Evolutionary conservation across 163 green algal genomes (phyloP).

Genomic region (Scenedesmus sp.): DNA sequence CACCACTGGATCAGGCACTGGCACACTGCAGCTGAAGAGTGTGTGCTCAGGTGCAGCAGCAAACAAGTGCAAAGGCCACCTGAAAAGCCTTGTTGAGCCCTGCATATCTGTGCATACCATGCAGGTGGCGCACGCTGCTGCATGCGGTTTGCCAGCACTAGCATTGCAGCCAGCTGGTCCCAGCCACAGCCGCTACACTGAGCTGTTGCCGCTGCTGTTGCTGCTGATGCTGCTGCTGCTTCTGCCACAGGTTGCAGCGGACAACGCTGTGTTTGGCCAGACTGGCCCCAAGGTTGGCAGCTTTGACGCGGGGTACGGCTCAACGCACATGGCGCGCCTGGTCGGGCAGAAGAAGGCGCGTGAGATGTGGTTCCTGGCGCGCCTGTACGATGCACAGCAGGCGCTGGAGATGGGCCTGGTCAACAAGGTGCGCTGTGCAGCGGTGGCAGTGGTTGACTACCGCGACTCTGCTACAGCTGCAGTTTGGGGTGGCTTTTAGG

Average conservation of each 20-base stretch:
- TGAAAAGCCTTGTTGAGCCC: too few species aligned
- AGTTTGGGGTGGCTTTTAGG: not conserved
- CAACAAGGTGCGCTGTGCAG: slow-evolving; percentile 85
- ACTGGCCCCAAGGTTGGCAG: slow-evolving; percentile 98
- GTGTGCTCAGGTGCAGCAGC: too few species aligned
- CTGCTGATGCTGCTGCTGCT: not conserved
- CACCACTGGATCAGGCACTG: too few species aligned
- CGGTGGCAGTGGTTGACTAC: not conserved
- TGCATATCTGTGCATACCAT: too few species aligned
- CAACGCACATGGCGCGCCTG: slow-evolving; percentile 91
- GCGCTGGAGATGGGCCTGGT: slow-evolving; percentile 96
- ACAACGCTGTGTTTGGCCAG: slow-evolving; percentile 99
- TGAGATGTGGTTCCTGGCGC: slow-evolving; percentile 98
- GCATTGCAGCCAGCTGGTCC: too few species aligned
- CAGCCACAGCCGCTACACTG: not conserved
- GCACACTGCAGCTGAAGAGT: too few species aligned
- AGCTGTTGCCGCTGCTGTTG: not conserved
- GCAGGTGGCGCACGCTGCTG: too few species aligned
- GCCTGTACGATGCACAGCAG: slow-evolving; percentile 93
- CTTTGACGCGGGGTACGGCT: slow-evolving; percentile 98
- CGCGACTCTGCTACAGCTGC: not conserved
- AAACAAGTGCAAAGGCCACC: too few species aligned
- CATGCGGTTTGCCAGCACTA: too few species aligned
- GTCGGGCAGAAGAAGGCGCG: slow-evolving; percentile 96
- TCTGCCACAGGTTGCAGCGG: slow-evolving; percentile 88